Evolutionary conservation across 129 eudicot genomes (phyloP).

Genomic region (Sambucus nigra): DNA sequence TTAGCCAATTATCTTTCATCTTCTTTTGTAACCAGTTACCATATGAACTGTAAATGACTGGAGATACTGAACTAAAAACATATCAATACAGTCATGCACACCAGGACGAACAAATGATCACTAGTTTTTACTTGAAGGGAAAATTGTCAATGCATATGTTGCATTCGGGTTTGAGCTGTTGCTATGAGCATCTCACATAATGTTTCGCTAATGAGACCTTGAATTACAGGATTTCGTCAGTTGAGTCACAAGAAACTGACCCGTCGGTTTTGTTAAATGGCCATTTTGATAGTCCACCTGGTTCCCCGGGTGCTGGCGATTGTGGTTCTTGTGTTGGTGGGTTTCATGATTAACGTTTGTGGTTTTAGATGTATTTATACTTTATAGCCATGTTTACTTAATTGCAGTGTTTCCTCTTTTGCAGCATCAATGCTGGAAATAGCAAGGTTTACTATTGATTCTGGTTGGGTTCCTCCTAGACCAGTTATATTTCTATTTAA

Average conservation of each 20-base stretch:
- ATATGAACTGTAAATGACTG: too few species aligned
- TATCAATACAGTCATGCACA: too few species aligned
- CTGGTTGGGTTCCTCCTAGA: slow-evolving; percentile 81
- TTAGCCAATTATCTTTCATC: too few species aligned
- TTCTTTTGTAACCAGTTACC: too few species aligned
- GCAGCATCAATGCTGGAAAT: slow-evolving; percentile 91
- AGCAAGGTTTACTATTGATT: slow-evolving; percentile 81
- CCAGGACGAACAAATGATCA: too few species aligned
- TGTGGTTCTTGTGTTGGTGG: slow-evolving; percentile 99
- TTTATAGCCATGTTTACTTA: slow-evolving; percentile 6
- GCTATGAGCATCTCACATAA: neutral
- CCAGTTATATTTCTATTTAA: slow-evolving; percentile 91
- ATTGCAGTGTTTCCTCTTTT: slow-evolving; percentile 6
- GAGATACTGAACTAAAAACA: too few species aligned
- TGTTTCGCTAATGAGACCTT: neutral
- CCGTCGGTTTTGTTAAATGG: slow-evolving; percentile 81
- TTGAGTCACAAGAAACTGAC: slow-evolving; percentile 63
- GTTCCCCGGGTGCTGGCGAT: slow-evolving; percentile 97
- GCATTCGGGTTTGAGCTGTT: too few species aligned
- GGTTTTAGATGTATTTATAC: neutral
- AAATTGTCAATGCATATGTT: too few species aligned
- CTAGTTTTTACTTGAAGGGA: too few species aligned
- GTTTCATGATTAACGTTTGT: slow-evolving; percentile 18
- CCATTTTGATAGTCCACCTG: slow-evolving; percentile 86
- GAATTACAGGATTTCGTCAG: slow-evolving; percentile 68